These are phyloP conservation scores for Sporisorium scitamineum DNA, from an alignment of 1,284 basidiomycete genomes.

Conservation along the genomic window DNA sequence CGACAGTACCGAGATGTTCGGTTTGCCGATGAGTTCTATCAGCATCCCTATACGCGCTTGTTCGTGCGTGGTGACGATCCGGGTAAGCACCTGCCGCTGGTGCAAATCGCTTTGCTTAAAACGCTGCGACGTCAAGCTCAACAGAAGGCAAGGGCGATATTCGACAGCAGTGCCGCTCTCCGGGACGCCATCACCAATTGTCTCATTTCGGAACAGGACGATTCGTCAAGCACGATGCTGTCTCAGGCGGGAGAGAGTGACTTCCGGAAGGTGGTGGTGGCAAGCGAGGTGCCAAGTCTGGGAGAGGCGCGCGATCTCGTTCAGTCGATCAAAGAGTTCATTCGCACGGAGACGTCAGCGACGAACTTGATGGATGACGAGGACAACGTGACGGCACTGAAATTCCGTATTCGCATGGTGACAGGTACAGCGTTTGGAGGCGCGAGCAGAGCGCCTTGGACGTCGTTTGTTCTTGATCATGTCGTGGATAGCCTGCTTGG, in stretches of 20 bases:
- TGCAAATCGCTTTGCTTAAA: conserved; percentile 27
- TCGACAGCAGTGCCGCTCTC: conserved; percentile 8
- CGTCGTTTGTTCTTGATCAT: conserved; percentile 25
- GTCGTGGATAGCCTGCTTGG: conserved; percentile 7
- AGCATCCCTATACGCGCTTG: conserved; percentile 8
- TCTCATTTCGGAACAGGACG: conserved; percentile 1
- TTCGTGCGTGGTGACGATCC: not conserved
- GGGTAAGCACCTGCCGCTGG: conserved; percentile 13
- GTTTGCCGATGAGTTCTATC: conserved; percentile 39
- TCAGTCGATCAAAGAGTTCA: conserved; percentile 12
- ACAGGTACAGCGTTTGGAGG: conserved; percentile 32
- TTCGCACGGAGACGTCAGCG: not conserved
- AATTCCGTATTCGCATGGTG: conserved; percentile 10
- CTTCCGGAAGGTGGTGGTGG: conserved; percentile 16
- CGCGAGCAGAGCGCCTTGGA: conserved; percentile 20
- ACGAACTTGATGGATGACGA: not conserved
- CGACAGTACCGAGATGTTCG: conserved; percentile 23
- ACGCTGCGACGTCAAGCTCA: conserved; percentile 23
- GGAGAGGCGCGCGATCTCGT: conserved; percentile 24
- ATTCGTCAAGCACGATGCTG: not conserved
- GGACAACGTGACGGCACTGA: not conserved
- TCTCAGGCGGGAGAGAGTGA: not conserved
- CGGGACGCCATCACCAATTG: conserved; percentile 6
- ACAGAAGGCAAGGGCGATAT: conserved; percentile 5
- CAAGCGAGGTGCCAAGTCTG: conserved; percentile 21